Evolutionary conservation across 2,329 filamentous ascomycete species (phyloP).

Genomic region (Amauroascus niger): DNA sequence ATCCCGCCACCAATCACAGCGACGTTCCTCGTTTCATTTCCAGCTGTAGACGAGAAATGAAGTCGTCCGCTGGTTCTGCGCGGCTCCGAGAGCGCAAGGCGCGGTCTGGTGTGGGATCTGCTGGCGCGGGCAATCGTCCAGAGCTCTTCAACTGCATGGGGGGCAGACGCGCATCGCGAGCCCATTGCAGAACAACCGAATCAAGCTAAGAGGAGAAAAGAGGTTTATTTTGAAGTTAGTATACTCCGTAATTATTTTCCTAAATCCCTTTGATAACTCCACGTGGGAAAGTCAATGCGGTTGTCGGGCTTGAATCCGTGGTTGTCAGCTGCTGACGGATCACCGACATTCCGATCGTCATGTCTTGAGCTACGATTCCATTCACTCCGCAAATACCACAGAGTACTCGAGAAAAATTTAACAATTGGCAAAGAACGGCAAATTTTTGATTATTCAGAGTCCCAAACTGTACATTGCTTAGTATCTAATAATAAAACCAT

Average conservation of each 20-base stretch:
- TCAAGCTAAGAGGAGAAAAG: neutral
- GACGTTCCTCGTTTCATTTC: constrained; percentile 7
- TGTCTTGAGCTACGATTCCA: neutral
- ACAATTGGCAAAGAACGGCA: neutral
- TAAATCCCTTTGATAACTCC: neutral
- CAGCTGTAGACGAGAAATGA: neutral
- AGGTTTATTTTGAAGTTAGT: neutral
- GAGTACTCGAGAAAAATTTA: neutral
- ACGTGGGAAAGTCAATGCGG: neutral
- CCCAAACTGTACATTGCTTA: constrained; percentile 7
- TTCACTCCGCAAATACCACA: neutral
- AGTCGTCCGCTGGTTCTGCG: neutral
- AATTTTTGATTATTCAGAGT: neutral
- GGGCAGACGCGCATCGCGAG: constrained; percentile 8
- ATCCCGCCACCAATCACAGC: constrained; percentile 73
- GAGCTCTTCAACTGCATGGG: constrained; percentile 6
- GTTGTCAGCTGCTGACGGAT: neutral
- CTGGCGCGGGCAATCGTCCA: neutral
- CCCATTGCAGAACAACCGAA: constrained; percentile 9
- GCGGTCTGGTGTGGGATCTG: neutral
- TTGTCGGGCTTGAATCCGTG: neutral
- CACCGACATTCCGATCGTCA: neutral
- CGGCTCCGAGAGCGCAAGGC: neutral
- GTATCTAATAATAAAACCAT: constrained; percentile 1
- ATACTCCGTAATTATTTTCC: neutral